Conservation (phyloP, 192 early-diverging fungal genomes). For the Umbelopsis isabellina region DNA sequence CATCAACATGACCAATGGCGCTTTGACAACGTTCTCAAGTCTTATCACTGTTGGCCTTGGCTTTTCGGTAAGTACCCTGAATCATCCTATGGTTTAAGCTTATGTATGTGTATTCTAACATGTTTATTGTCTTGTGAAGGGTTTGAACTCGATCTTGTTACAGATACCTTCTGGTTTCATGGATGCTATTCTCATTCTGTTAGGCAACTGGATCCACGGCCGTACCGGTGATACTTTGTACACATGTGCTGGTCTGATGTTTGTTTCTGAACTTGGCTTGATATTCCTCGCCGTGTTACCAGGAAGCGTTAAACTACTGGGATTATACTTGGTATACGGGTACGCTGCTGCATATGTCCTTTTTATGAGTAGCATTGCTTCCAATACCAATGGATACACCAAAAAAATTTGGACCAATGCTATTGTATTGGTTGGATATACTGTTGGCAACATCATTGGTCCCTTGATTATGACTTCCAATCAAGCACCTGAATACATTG, state of each 20-base stretch:
- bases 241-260: neutral
- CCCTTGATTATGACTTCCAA: slow-evolving; percentile 23
- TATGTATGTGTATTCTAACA: too few species aligned
- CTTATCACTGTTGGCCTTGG: slow-evolving; percentile 25
- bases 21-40: slow-evolving; percentile 27
- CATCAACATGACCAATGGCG: slow-evolving; percentile 33
- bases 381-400: slow-evolving; percentile 34
- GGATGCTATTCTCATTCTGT: slow-evolving; percentile 1
- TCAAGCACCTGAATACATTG: slow-evolving; percentile 27
- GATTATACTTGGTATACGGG: slow-evolving; percentile 14
- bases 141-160: slow-evolving; percentile 28
- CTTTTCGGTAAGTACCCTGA: slow-evolving; percentile 27
- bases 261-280: slow-evolving; percentile 22
- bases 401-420: slow-evolving; percentile 28
- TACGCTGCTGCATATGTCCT: slow-evolving; percentile 27
- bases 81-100: too few species aligned
- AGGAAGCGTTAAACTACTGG: neutral
- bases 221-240: slow-evolving; percentile 27
- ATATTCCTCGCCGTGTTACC: slow-evolving; percentile 29
- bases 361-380: slow-evolving; percentile 15
- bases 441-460: slow-evolving; percentile 30
- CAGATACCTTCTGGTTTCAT: slow-evolving; percentile 26
- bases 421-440: slow-evolving; percentile 19
- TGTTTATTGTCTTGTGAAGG: neutral
- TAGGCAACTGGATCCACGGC: slow-evolving; percentile 26